Evolutionary conservation across 2,329 filamentous ascomycete species (phyloP).

Genomic region (Penicillium sp.): DNA sequence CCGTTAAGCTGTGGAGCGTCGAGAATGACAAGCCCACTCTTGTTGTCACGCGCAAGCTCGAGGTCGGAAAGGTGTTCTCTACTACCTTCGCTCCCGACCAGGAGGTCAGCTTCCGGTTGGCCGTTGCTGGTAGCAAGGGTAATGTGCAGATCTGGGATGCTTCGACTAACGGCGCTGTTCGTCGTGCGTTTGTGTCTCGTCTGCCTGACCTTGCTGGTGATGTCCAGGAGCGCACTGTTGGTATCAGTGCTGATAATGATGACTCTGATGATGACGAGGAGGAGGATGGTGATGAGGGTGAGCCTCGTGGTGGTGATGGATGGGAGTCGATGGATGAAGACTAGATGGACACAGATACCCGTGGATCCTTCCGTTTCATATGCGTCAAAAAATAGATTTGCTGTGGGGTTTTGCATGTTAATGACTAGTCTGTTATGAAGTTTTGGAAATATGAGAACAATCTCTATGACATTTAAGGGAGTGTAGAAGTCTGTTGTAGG

Average conservation of each 20-base stretch:
- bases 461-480: background rate
- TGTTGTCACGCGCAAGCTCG: constrained; percentile 87
- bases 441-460: constrained; percentile 2
- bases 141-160: constrained; percentile 95
- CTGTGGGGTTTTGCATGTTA: constrained; percentile 14
- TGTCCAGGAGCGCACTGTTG: constrained; percentile 73
- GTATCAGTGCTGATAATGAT: constrained; percentile 64
- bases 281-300: constrained; percentile 50
- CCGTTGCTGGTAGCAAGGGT: constrained; percentile 92
- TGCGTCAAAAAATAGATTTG: constrained; percentile 25
- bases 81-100: constrained; percentile 85
- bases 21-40: constrained; percentile 76
- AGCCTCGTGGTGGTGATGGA: constrained; percentile 51
- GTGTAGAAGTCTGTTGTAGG: background rate
- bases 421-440: constrained; percentile 10
- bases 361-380: constrained; percentile 22
- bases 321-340: constrained; percentile 60
- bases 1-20: constrained; percentile 96
- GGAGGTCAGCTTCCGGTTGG: constrained; percentile 87
- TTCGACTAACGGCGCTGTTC: constrained; percentile 83
- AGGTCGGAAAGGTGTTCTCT: constrained; percentile 92
- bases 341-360: constrained; percentile 30
- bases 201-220: constrained; percentile 62
- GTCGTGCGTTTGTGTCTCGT: constrained; percentile 75
- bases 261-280: constrained; percentile 65